Base-by-base conservation (phyloP, 2,329 filamentous ascomycete genomes). In the Alternaria brassicae region DNA sequence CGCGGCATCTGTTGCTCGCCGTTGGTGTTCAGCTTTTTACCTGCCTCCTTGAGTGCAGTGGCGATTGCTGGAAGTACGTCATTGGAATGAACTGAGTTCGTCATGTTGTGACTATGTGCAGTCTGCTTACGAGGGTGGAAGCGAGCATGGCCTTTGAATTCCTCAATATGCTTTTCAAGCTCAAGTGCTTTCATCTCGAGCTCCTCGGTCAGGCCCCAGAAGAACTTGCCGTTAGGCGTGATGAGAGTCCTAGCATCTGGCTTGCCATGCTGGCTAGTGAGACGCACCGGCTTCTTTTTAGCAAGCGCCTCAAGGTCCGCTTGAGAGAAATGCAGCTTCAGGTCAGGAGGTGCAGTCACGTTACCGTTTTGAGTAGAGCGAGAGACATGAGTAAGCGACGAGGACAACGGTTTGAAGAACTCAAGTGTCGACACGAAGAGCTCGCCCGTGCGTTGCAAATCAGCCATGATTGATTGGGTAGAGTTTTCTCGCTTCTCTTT, bases 161-260 rank as follows among this genome's bases (percentile, higher is more conserved):
- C 69, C 55, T 75, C 73, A 25, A 79, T 75, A 12, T 71, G 66
- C 44, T 83, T 80, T 75, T 94, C 91, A 5, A 94, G 83, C 50
- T 86, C 82, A 10, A 94, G 80, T 65, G 90, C 93, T 4, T 85
- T 84, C 32, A 88, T 82, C 71, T 93, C 91, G 62, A 93, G 88
- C 40, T 89, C 86, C 4, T 84, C 79, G 1, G 84, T 88, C 53
- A 95, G 78, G 58, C 90, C 89, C 64, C 89, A 88, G n/a, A 94
- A 82, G 72, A 90, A 91, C 62, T 91, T 88, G 10, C 91, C 91
- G 61, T 90, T 88, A 0, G 91, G 89, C 0, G 91, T 93, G 52
- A 93, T 86, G 66, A 93, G 84, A 63, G 91, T 87, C 25, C 89
- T 84, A 1, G 79, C 79, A 59, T 80, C 81, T 27, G 77, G 66